A percentile compares a stretch with the other conserved stretches of the same genome.
These are phyloP conservation scores for Darksidea phi DNA, from an alignment of 495 filamentous ascomycete genomes.

Conservation along the genomic window DNA sequence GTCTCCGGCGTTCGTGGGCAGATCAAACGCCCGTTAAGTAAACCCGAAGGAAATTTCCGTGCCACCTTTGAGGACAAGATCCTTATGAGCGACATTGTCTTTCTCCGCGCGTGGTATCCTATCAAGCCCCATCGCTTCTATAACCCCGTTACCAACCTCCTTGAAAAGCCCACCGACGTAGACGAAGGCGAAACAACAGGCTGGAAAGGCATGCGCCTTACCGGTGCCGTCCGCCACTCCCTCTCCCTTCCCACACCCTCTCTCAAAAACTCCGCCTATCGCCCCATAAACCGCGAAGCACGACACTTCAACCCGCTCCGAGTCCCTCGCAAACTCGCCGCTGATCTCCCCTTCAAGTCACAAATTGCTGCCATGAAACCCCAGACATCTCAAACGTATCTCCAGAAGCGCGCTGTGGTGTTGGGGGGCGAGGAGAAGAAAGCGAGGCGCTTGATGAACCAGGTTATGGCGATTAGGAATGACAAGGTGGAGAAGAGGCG, in stretches of 20 bases:
- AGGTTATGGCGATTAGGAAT: conserved; percentile 85
- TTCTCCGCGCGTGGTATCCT: conserved; percentile 93
- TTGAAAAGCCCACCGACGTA: conserved; percentile 51
- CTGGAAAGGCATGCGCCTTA: conserved; percentile 89
- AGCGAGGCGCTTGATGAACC: conserved; percentile 87
- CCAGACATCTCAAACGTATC: conserved; percentile 79
- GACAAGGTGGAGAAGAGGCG: conserved; percentile 81
- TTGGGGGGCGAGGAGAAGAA: conserved; percentile 78
- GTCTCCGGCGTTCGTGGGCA: conserved; percentile 94
- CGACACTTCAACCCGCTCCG: conserved; percentile 93
- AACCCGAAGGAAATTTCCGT: conserved; percentile 91
- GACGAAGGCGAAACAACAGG: conserved; percentile 44
- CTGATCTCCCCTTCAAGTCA: conserved; percentile 86
- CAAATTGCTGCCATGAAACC: conserved; percentile 81
- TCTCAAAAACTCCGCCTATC: conserved; percentile 78
- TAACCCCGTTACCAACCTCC: conserved; percentile 90
- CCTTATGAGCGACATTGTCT: conserved; percentile 92
- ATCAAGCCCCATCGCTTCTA: conserved; percentile 93
- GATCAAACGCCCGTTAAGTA: conserved; percentile 88
- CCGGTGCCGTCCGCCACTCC: conserved; percentile 84
- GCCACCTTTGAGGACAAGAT: conserved; percentile 99
- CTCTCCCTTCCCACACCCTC: conserved; percentile 72
- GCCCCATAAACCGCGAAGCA: conserved; percentile 70
- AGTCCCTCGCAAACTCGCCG: conserved; percentile 79
- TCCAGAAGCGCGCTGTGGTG: conserved; percentile 91